Conservation (phyloP, 768 basidiomycete species). For the Asterophora parasitica region DNA sequence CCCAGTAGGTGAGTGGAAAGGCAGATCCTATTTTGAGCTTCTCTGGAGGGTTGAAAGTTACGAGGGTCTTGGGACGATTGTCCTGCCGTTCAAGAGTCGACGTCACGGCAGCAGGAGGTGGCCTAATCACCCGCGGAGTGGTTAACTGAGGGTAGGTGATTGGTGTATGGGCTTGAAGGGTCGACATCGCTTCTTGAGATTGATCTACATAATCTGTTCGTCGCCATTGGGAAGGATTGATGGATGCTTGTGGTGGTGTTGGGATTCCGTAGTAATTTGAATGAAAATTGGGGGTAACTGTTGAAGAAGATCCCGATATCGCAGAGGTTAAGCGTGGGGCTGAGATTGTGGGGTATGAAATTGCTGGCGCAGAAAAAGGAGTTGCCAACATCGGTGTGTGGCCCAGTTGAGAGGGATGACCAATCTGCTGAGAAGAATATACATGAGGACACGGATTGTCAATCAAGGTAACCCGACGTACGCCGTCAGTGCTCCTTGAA, state of each 20-base stretch:
- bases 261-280: constrained; percentile 38
- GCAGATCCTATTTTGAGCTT: constrained; percentile 69
- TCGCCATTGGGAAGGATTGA: constrained; percentile 68
- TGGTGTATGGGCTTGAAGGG: constrained; percentile 40
- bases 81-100: constrained; percentile 73
- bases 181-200: constrained; percentile 56
- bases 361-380: constrained; percentile 22
- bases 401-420: constrained; percentile 22
- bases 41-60: constrained; percentile 36
- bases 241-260: constrained; percentile 80
- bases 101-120: constrained; percentile 74
- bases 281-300: constrained; percentile 29
- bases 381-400: constrained; percentile 20
- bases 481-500: constrained; percentile 46
- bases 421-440: constrained; percentile 26
- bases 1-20: constrained; percentile 83
- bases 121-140: constrained; percentile 58
- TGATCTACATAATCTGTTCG: constrained; percentile 82
- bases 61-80: constrained; percentile 48
- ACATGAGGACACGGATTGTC: constrained; percentile 7
- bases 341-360: constrained; percentile 47
- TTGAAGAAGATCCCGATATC: constrained; percentile 22
- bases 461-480: constrained; percentile 19
- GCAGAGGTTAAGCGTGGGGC: constrained; percentile 31
- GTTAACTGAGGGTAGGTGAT: constrained; percentile 82